Base-by-base conservation (phyloP, 1,284 basidiomycete species). In the Marasmius fiardii region DNA sequence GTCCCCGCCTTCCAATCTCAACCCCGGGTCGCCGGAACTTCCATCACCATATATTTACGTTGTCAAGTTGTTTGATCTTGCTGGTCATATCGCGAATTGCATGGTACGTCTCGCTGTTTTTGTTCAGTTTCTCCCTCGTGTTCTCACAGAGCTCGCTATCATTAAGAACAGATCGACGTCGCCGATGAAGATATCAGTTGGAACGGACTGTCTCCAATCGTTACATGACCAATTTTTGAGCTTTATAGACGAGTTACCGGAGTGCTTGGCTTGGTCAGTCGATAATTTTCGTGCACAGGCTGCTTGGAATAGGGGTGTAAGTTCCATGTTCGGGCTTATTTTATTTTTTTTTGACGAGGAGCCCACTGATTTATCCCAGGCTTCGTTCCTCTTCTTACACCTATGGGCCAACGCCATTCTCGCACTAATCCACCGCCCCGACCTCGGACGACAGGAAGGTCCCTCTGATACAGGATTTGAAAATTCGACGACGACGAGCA, bases 391-490 rank as follows among this genome's bases (percentile, higher is more conserved):
- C n/a, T 55, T 55, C 37, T 49, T 55, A 20, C 54, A 55, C 35
- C 48, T 55, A 14, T 55, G 54, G 54, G 48, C 49, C 8, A 55
- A 51, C 49, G 54, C 54, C 21, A 37, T 55, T 23, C 48, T 55
- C 16, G 54, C 54, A 3, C 48, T 55, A 20, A 51, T 55, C 16
- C 54, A 55, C 34, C 54, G 51, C 20, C 54, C 54, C 11, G 49
- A 55, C 18, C 45, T 55, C 12, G 21, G 48, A 55, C 33, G 21
- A 20, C 21, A 21, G 35, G 8, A 50, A 18, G 20, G 51, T 49
- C 16, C 54, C 54, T 26, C 37, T 49, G 14, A n/a, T n/a, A n/a
- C n/a, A n/a, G n/a, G n/a, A n/a, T n/a, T n/a, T n/a, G n/a, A n/a
- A n/a, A n/a, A n/a, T n/a, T n/a, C n/a, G n/a, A n/a, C n/a, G n/a